These are phyloP conservation scores for Neocatenulostroma microsporum DNA, from an alignment of 2,329 filamentous ascomycete species.

Conservation along the genomic window DNA sequence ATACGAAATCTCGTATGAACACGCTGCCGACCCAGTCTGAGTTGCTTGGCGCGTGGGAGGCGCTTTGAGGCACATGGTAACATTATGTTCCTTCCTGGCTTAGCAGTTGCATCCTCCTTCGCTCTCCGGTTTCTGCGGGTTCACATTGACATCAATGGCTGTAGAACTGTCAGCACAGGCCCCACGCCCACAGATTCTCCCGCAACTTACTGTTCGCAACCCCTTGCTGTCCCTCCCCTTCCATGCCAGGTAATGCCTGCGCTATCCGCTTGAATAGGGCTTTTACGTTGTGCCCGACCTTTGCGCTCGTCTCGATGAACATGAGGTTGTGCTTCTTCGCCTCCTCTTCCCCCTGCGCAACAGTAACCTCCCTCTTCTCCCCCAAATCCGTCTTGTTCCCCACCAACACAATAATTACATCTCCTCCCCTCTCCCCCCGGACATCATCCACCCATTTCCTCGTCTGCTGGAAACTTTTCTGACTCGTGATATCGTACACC, in stretches of 20 bases:
- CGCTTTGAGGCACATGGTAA: too few relatives aligned
- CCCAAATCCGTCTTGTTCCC: constrained; percentile 91
- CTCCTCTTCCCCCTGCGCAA: constrained; percentile 38
- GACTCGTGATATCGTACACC: constrained; percentile 97
- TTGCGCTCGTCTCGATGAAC: constrained; percentile 97
- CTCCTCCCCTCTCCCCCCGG: constrained; percentile 88
- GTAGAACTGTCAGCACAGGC: constrained; percentile 14
- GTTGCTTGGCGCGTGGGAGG: too few relatives aligned
- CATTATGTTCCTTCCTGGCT: too few relatives aligned
- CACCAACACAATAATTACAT: constrained; percentile 93
- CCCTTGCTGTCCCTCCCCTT: constrained; percentile 71
- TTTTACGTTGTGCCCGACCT: constrained; percentile 87
- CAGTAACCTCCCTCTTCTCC: constrained; percentile 34
- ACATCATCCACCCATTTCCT: constrained; percentile 99
- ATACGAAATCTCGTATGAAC: too few relatives aligned
- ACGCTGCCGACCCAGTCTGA: too few relatives aligned
- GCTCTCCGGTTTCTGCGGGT: constrained; percentile 28
- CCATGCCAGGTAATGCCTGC: constrained; percentile 98
- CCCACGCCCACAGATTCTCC: constrained; percentile 1
- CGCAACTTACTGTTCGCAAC: constrained; percentile 76
- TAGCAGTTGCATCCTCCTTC: constrained; percentile 32
- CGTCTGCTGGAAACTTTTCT: constrained; percentile 88
- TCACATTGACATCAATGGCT: constrained; percentile 33
- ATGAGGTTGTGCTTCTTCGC: constrained; percentile 89
- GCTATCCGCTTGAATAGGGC: constrained; percentile 98